A percentile compares a stretch with the other conserved stretches of the same genome.
These are phyloP conservation scores for Verbena officinalis DNA, from an alignment of 257 asterid genomes.

Conservation along the genomic window DNA sequence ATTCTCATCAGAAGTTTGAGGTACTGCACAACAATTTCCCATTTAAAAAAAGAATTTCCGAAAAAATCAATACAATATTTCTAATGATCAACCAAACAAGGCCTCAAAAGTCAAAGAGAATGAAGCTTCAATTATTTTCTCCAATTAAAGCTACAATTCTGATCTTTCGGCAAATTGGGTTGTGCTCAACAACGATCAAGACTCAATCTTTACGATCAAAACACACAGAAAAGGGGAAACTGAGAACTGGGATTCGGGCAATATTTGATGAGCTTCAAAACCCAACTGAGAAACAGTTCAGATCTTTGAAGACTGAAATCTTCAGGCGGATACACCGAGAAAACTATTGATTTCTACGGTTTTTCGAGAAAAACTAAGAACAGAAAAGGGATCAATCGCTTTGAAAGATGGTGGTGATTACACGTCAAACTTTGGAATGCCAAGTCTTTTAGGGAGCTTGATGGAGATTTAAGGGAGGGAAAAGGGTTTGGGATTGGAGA, in stretches of 20 bases:
- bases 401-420: background rate
- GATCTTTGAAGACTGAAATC: slow-evolving; percentile 23
- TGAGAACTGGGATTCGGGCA: slow-evolving; percentile 12
- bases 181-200: slow-evolving; percentile 24
- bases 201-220: slow-evolving; percentile 21
- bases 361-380: background rate
- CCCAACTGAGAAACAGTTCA: slow-evolving; percentile 23
- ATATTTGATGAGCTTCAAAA: slow-evolving; percentile 24
- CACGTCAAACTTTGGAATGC: background rate
- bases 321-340: slow-evolving; percentile 12
- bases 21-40: slow-evolving; percentile 71
- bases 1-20: slow-evolving; percentile 50
- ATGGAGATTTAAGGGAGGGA: slow-evolving; percentile 31
- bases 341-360: slow-evolving; percentile 7
- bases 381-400: background rate
- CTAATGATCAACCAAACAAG: background rate
- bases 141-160: slow-evolving; percentile 16
- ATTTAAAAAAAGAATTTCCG: slow-evolving; percentile 14
- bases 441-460: background rate
- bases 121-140: slow-evolving; percentile 16
- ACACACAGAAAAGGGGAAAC: background rate
- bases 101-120: slow-evolving; percentile 20
- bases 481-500: slow-evolving; percentile 37
- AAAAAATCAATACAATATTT: background rate
- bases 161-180: slow-evolving; percentile 27